phyloP scores from a whole-genome alignment of 2,329 filamentous ascomycete genomes.

The Pseudogymnoascus sp. region DNA sequence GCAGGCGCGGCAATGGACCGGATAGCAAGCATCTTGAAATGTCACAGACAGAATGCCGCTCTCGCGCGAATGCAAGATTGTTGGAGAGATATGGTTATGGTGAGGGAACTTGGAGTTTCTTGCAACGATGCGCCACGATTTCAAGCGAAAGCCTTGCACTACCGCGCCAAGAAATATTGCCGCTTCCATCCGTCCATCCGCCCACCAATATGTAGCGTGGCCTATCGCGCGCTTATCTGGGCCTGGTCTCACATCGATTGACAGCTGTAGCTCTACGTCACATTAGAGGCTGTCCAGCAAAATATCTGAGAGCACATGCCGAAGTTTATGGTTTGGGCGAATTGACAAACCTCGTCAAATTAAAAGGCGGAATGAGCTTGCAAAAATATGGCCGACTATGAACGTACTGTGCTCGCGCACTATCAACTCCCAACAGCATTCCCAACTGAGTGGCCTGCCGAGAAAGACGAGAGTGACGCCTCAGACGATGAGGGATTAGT shows the following conservation, averaged over 20 bases:
- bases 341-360: background rate
- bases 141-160: constrained; percentile 5
- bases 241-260: constrained; percentile 4
- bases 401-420: constrained; percentile 74
- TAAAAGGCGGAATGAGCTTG: background rate
- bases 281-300: background rate
- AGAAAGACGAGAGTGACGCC: constrained; percentile 65
- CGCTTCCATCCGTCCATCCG: constrained; percentile 9
- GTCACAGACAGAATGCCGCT: constrained; percentile 16
- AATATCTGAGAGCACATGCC: background rate
- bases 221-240: constrained; percentile 6
- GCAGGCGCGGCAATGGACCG: constrained; percentile 69
- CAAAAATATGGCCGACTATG: constrained; percentile 55
- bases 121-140: constrained; percentile 7
- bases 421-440: constrained; percentile 76
- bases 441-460: constrained; percentile 78
- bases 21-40: constrained; percentile 71
- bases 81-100: background rate
- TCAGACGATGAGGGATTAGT: constrained; percentile 40
- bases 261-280: constrained; percentile 7
- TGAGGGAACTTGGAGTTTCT: constrained; percentile 1
- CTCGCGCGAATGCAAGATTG: constrained; percentile 10
- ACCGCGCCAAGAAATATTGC: constrained; percentile 9
- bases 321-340: background rate
- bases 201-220: background rate